Conservation (phyloP, 495 filamentous ascomycete genomes). For the Cladorrhinum samala region DNA sequence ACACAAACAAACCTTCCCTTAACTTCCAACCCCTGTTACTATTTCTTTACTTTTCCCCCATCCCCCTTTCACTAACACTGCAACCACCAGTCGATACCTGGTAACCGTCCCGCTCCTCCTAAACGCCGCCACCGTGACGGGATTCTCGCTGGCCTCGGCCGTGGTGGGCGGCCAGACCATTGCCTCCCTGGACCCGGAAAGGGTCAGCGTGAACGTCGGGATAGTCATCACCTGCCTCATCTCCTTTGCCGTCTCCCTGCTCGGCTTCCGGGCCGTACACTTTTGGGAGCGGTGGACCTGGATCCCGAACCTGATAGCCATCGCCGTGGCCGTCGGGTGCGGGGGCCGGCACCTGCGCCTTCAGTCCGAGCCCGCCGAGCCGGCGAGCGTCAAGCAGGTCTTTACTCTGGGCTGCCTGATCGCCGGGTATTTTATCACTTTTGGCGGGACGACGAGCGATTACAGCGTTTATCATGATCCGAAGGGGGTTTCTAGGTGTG, state of each 20-base stretch:
- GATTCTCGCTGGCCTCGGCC: constrained; percentile 37
- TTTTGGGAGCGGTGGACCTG: constrained; percentile 51
- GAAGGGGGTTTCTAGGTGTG: constrained; percentile 27
- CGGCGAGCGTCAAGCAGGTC: constrained; percentile 23
- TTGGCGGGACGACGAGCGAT: constrained; percentile 37
- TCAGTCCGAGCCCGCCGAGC: constrained; percentile 20
- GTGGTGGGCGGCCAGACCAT: constrained; percentile 40
- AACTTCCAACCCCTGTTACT: neutral
- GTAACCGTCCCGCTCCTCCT: constrained; percentile 36
- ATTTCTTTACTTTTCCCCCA: neutral
- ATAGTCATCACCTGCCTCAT: constrained; percentile 47
- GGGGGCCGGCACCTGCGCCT: constrained; percentile 39
- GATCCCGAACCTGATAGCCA: constrained; percentile 47
- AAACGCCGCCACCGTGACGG: constrained; percentile 38
- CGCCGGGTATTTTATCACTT: constrained; percentile 40
- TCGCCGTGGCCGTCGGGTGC: constrained; percentile 44
- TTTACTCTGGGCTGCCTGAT: constrained; percentile 31
- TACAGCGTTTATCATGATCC: constrained; percentile 41
- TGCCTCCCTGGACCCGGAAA: constrained; percentile 39
- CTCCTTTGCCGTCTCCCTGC: constrained; percentile 42
- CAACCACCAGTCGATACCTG: constrained; percentile 22
- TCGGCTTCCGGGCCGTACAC: constrained; percentile 48
- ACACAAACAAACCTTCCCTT: neutral
- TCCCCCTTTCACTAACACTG: neutral
- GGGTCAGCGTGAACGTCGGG: constrained; percentile 41